phyloP scores from a whole-genome alignment of 2,329 filamentous ascomycete genomes.

The Colletotrichum australisinense region DNA sequence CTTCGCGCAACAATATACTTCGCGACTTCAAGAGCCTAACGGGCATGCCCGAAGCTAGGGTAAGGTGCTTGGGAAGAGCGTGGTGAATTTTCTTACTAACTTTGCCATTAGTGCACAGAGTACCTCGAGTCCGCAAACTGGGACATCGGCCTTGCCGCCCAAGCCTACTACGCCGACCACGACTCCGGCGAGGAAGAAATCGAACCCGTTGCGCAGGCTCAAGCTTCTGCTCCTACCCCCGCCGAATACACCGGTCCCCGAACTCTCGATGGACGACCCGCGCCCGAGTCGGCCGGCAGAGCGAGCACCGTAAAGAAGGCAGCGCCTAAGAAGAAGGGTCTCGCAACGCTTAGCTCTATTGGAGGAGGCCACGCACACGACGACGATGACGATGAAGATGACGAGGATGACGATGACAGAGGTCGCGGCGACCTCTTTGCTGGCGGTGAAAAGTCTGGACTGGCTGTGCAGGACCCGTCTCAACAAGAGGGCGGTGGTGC shows the following conservation, averaged over 20 bases:
- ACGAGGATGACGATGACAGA: conserved; percentile 67
- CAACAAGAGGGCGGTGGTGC: conserved; percentile 57
- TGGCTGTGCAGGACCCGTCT: conserved; percentile 74
- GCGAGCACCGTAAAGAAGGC: conserved; percentile 50
- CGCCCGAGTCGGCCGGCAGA: conserved; percentile 49
- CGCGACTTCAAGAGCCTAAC: conserved; percentile 34
- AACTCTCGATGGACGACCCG: conserved; percentile 72
- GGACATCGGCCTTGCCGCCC: conserved; percentile 72
- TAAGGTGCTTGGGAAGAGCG: neutral
- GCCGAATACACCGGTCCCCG: conserved; percentile 69
- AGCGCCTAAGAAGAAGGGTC: conserved; percentile 67
- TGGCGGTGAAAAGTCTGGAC: conserved; percentile 84
- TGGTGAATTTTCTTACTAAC: neutral
- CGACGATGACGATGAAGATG: conserved; percentile 69
- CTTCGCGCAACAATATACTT: conserved; percentile 33
- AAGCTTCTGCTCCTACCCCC: conserved; percentile 39
- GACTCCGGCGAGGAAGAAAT: conserved; percentile 57
- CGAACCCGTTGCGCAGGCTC: conserved; percentile 51
- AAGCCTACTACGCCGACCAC: conserved; percentile 70
- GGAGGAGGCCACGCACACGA: conserved; percentile 65
- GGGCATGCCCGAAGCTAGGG: conserved; percentile 30
- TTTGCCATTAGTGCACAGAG: conserved; percentile 66
- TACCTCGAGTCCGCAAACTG: conserved; percentile 75
- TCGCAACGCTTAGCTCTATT: conserved; percentile 70
- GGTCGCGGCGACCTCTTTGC: conserved; percentile 79